Percentiles rank a stretch among this genome's conserved stretches.
Evolutionary conservation across 257 asterid genomes (phyloP).

Genomic region (Solanum sejunctum): DNA sequence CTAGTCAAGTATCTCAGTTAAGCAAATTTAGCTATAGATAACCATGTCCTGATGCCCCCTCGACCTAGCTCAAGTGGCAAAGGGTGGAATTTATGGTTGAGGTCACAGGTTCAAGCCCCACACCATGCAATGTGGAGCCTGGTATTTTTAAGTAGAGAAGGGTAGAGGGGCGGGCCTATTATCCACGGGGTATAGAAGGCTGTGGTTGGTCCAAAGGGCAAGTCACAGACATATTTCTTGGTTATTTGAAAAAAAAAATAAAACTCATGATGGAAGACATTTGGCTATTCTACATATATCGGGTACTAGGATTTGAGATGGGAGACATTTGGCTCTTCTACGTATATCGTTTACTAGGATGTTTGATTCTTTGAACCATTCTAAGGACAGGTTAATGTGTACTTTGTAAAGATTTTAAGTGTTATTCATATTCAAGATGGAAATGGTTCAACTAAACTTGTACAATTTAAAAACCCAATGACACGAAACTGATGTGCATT

Average conservation of each 20-base stretch:
- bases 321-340: background rate
- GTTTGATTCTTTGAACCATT: background rate
- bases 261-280: too few relatives aligned
- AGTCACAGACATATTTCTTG: too few relatives aligned
- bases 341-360: background rate
- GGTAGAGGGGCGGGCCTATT: too few relatives aligned
- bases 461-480: background rate
- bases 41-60: background rate
- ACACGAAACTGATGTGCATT: background rate
- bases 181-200: too few relatives aligned
- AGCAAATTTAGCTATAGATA: background rate
- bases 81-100: too few relatives aligned
- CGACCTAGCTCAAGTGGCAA: too few relatives aligned
- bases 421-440: background rate
- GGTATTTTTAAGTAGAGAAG: too few relatives aligned
- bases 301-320: background rate
- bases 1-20: background rate
- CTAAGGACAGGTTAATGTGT: background rate
- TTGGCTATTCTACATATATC: too few relatives aligned
- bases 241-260: too few relatives aligned
- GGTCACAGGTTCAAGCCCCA: too few relatives aligned
- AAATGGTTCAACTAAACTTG: background rate
- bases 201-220: too few relatives aligned
- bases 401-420: background rate
- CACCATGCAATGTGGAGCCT: too few relatives aligned